Evolutionary conservation across 108 stramenopile species (phyloP).

Genomic region (Parietichytrium sp.): DNA sequence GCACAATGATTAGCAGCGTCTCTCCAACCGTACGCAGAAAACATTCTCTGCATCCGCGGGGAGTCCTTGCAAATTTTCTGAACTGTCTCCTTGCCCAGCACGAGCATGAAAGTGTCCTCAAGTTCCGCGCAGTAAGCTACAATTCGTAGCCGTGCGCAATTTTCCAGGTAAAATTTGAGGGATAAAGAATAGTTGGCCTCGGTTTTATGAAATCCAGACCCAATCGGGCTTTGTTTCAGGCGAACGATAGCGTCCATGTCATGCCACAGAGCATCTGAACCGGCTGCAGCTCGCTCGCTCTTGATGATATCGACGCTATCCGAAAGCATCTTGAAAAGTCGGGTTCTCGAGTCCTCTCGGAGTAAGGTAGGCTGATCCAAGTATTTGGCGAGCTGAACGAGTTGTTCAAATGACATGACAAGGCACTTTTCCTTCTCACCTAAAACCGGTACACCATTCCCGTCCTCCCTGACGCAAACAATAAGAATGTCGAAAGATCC

Average conservation of each 20-base stretch:
- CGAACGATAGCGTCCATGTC: neutral
- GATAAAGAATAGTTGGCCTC: neutral
- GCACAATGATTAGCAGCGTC: neutral
- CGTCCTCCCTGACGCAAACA: no score
- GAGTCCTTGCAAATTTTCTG: constrained; percentile 10
- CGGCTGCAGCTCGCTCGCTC: neutral
- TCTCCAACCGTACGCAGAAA: constrained; percentile 4
- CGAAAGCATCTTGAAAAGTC: neutral
- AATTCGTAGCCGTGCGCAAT: neutral
- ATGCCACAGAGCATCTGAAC: neutral
- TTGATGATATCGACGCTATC: neutral
- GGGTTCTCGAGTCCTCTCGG: neutral
- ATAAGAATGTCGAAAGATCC: neutral
- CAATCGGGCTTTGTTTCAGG: neutral
- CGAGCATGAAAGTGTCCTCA: neutral
- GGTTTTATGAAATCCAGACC: neutral
- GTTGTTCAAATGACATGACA: neutral
- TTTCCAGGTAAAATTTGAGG: neutral
- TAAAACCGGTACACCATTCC: no score
- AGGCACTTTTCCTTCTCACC: neutral
- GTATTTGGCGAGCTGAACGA: neutral
- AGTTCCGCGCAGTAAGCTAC: constrained; percentile 5
- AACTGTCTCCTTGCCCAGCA: neutral
- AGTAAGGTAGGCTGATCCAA: constrained; percentile 37
- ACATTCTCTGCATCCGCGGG: neutral